Evolutionary conservation across 2,329 filamentous ascomycete genomes (phyloP), one percentile per base, ranked within the genome.

Genomic region (Xylariaceae sp.): DNA sequence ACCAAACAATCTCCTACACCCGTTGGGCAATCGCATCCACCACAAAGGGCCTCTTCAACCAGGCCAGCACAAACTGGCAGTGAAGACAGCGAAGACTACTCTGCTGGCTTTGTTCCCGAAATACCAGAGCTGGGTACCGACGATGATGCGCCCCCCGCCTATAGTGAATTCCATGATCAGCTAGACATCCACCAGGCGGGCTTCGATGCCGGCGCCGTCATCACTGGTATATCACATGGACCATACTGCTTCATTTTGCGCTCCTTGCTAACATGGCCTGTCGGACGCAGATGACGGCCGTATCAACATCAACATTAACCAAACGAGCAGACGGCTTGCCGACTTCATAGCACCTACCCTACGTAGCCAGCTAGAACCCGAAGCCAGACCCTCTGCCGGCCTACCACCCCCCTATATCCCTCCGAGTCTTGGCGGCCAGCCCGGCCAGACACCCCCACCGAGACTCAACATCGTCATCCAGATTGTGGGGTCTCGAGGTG

Each of bases 301-400:
- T 65, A 79, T 94, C 63, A 84, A 90, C 65, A 90, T 94, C 73
- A 85, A 84, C 59, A 89, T 94, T 71, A 84, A 86, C 65, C 85
- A 90, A 68, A 85, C 83, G 61, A 84, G 80, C 62, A 74, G 78
- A 52, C 80, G 80, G 52, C 74, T 92, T 3, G 83, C 86, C 2
- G 81, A 84, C 56, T 74, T 91, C 9, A 77, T 91, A 30, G 79
- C 81, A 0, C 85, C 87, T 2, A 81, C 84, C 6, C 68, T 91
- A 41, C 72, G 79, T 57, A 75, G 76, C 58, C 78, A 87, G 63
- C 71, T 83, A 27, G 73, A 76, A 37, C 72, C 79, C 43, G 77
- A 84, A 51, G 72, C 61, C 30, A 65, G 65, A 9, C 37, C 52
- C 37, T 60, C 64, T 19, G 47, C 64, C 53, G 62, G 62, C 55